Evolutionary conservation across 257 asterid species (phyloP), one percentile per base, ranked within the genome.

Genomic region (Haberlea rhodopensis): DNA sequence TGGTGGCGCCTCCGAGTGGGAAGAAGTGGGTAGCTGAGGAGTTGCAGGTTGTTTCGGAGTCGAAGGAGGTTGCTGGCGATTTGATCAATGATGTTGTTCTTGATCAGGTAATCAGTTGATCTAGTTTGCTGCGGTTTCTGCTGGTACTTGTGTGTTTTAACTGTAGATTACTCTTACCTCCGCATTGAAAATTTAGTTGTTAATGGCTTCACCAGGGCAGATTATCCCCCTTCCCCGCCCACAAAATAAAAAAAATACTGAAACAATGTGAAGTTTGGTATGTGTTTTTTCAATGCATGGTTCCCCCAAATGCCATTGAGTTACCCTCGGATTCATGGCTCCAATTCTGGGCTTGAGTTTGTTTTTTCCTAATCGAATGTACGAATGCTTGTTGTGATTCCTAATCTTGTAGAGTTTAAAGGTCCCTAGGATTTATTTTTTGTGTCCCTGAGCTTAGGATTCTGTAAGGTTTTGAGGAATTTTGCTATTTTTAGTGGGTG

Each of bases 61-160:
- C 96, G 2, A 91, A 91, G 76, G 98, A 91, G 77, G 95, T 86
- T 29, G 92, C 95, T 18, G 83, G 87, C 55, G 98, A 91, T 84
- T 74, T 91, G 88, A 79, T 91, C 79, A 82, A 83, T 1, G 98
- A 91, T 53, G 85, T 82, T 13, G 90, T 85, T 19, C 96, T 91
- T 70, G 98, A 91, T 65, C 98, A 91, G 98, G 98, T 88, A 71
- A 22, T 48, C 51, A 27, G 1, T 18, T 24, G 18, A 29, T 57
- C 22, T 37, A 5, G 21, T 1, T 20, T n/a, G 13, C 40, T 55
- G 62, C 15, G 59, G 68, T 62, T 22, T 31, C 1, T 8, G 31
- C 57, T 8, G 15, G 9, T 11, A 16, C 46, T 53, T n/a, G 19
- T 26, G 20, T n/a, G n/a, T 20, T 26, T 27, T 26, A 13, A 57